phyloP scores from a whole-genome alignment of 768 basidiomycete genomes.

The Psilocybe subaeruginosa region DNA sequence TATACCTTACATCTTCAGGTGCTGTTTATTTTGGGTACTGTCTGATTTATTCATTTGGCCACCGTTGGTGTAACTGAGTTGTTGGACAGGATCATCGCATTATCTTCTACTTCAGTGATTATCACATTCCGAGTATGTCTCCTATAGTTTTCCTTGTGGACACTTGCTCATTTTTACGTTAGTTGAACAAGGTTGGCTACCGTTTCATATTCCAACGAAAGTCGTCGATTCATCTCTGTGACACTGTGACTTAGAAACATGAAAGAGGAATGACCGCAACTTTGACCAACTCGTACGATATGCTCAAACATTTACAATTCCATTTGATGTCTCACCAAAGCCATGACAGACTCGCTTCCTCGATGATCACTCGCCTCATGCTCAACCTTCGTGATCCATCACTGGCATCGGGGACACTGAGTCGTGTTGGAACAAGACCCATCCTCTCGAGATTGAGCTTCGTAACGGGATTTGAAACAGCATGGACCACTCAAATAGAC shows the following conservation, averaged over 20 bases:
- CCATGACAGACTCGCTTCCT: not conserved
- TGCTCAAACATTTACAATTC: not conserved
- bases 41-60: not conserved
- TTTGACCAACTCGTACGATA: not conserved
- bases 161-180: not conserved
- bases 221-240: no score
- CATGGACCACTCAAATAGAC: constrained; percentile 3
- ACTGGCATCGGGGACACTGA: not conserved
- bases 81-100: not conserved
- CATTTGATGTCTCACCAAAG: not conserved
- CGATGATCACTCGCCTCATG: constrained; percentile 8
- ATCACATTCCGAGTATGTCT: not conserved
- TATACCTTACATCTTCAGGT: not conserved
- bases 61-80: not conserved
- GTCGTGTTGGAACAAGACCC: not conserved
- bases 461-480: not conserved
- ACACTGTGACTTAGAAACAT: not conserved
- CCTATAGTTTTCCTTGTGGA: no score
- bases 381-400: constrained; percentile 7
- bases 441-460: constrained; percentile 1
- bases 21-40: not conserved
- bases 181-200: not conserved
- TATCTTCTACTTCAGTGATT: not conserved
- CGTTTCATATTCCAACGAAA: not conserved
- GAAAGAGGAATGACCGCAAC: constrained; percentile 2